Conservation (phyloP, 2,329 filamentous ascomycete genomes). For the Colletotrichum tropicicola region DNA sequence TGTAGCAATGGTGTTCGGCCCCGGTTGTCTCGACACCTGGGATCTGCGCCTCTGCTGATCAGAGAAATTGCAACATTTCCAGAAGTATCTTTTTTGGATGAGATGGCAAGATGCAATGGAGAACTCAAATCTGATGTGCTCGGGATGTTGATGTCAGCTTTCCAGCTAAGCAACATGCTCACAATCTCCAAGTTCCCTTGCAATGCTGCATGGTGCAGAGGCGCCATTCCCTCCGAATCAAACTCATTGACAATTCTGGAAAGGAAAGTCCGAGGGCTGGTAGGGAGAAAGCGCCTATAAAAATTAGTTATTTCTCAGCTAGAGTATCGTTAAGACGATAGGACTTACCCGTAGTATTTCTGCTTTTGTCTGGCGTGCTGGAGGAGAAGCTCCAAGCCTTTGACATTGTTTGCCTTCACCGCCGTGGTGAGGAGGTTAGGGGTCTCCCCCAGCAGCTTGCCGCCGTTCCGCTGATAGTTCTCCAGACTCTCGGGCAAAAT, state of each 20-base stretch:
- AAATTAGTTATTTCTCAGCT: no score
- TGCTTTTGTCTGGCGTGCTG: background rate
- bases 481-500: background rate
- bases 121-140: background rate
- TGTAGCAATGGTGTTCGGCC: background rate
- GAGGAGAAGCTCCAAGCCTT: background rate
- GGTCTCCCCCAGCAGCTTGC: fast-evolving
- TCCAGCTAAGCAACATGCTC: background rate
- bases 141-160: background rate
- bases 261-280: no score
- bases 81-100: background rate
- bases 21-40: background rate
- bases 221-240: background rate
- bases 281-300: no score
- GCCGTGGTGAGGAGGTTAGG: fast-evolving
- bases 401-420: fast-evolving
- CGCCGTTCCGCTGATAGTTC: background rate
- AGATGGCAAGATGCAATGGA: background rate
- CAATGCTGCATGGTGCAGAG: background rate
- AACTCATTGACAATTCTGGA: background rate
- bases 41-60: background rate
- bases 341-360: background rate
- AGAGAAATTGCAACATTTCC: background rate
- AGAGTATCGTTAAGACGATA: no score
- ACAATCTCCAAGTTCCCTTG: background rate